These are phyloP conservation scores for Suillus occidentalis DNA, from an alignment of 768 basidiomycete genomes.

Conservation along the genomic window DNA sequence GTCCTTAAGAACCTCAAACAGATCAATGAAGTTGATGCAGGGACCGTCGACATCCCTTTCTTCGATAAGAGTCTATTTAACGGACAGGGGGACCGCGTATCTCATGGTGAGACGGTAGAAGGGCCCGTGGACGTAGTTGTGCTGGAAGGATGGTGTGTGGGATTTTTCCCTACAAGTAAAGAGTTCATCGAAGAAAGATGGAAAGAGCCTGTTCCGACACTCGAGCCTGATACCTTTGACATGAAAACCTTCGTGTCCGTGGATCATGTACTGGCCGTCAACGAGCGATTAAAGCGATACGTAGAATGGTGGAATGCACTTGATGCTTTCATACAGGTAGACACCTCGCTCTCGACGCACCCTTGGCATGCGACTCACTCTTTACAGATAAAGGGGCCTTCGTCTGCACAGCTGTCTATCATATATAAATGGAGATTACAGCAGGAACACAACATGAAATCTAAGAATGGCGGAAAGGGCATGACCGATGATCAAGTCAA, in stretches of 20 bases:
- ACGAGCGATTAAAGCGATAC: conserved; percentile 61
- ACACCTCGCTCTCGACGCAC: conserved; percentile 15
- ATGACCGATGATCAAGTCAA: conserved; percentile 85
- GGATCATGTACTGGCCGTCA: conserved; percentile 61
- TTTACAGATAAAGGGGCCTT: conserved; percentile 39
- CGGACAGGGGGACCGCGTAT: conserved; percentile 83
- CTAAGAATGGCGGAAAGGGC: conserved; percentile 77
- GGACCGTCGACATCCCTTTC: conserved; percentile 57
- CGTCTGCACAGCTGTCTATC: conserved; percentile 41
- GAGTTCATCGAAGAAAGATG: conserved; percentile 56
- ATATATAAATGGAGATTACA: conserved; percentile 88
- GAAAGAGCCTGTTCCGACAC: conserved; percentile 30
- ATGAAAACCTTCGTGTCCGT: conserved; percentile 41
- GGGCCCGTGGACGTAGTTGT: conserved; percentile 77
- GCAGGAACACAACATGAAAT: conserved; percentile 90
- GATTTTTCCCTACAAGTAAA: conserved; percentile 66
- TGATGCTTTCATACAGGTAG: conserved; percentile 75
- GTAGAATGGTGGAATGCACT: conserved; percentile 68
- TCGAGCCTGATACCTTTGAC: conserved; percentile 30
- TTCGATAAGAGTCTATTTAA: conserved; percentile 85
- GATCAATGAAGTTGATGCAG: conserved; percentile 31
- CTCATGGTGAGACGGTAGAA: conserved; percentile 41
- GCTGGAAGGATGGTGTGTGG: conserved; percentile 95
- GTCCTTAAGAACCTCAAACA: conserved; percentile 51
- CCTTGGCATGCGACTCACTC: conserved; percentile 16